Conservation (phyloP, 192 early-diverging fungal species). For the Linnemannia schmuckeri region DNA sequence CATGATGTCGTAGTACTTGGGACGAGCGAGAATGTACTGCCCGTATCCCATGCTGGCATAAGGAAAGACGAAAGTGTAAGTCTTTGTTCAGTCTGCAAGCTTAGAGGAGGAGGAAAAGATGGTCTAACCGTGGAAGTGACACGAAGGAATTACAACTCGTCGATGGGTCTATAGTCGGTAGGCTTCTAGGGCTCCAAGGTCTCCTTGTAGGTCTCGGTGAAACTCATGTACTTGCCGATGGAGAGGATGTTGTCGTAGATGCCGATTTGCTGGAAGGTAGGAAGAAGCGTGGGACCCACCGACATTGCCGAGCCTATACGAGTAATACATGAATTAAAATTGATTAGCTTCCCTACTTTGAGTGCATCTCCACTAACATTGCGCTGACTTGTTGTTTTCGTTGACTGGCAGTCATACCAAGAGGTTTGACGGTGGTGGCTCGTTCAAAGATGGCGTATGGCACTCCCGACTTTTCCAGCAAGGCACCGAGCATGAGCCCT, state of each 20-base stretch:
- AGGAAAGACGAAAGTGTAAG: not conserved
- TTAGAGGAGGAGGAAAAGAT: too few relatives aligned
- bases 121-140: not conserved
- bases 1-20: not conserved
- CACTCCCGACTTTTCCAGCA: too few relatives aligned
- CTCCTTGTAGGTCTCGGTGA: too few relatives aligned
- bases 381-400: not conserved
- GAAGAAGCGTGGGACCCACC: not conserved
- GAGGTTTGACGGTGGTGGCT: too few relatives aligned
- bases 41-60: not conserved
- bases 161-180: not conserved
- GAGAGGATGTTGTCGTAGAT: not conserved
- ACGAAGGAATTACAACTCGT: not conserved
- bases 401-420: not conserved
- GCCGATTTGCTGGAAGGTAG: not conserved
- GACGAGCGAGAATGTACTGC: constrained; percentile 2
- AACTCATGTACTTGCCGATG: too few relatives aligned
- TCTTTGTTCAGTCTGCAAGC: too few relatives aligned
- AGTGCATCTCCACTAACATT: not conserved
- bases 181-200: too few relatives aligned
- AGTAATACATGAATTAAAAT: too few relatives aligned
- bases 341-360: too few relatives aligned
- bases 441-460: too few relatives aligned
- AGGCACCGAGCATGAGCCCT: too few relatives aligned
- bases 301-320: not conserved